These are phyloP conservation scores for Zea luxurians DNA, from an alignment of 176 grass and related monocot species.

Conservation along the genomic window DNA sequence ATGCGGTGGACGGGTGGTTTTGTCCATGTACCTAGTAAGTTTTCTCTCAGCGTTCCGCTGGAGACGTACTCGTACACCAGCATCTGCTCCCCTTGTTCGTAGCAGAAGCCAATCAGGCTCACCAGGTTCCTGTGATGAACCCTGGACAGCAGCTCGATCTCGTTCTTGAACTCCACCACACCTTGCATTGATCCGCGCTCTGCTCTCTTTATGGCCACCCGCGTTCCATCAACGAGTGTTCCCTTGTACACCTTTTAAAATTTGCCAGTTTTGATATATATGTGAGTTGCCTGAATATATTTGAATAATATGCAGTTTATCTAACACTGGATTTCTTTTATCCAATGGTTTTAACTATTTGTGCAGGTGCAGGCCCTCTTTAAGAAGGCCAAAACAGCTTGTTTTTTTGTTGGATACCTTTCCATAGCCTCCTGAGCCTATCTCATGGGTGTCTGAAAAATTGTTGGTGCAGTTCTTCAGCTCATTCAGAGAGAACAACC, in stretches of 20 bases:
- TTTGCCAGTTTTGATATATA: background rate
- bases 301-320: background rate
- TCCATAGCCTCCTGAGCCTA: slow-evolving; percentile 69
- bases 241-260: slow-evolving; percentile 67
- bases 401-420: slow-evolving; percentile 42
- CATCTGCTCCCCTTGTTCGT: slow-evolving; percentile 71
- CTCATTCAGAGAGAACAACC: slow-evolving; percentile 68
- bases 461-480: slow-evolving; percentile 60
- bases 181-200: slow-evolving; percentile 57
- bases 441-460: slow-evolving; percentile 55
- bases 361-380: background rate
- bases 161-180: slow-evolving; percentile 63
- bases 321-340: background rate
- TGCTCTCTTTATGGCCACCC: slow-evolving; percentile 71
- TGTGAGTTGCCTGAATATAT: background rate
- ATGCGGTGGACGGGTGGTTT: background rate
- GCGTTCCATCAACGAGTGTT: slow-evolving; percentile 45
- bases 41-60: slow-evolving; percentile 65
- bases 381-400: background rate
- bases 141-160: slow-evolving; percentile 79
- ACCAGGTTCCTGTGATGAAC: slow-evolving; percentile 87
- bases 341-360: background rate
- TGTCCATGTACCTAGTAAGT: slow-evolving; percentile 45
- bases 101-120: slow-evolving; percentile 78
- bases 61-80: slow-evolving; percentile 79